Evolutionary conservation across 257 asterid genomes (phyloP).

Genomic region (Coffea eugenioides): DNA sequence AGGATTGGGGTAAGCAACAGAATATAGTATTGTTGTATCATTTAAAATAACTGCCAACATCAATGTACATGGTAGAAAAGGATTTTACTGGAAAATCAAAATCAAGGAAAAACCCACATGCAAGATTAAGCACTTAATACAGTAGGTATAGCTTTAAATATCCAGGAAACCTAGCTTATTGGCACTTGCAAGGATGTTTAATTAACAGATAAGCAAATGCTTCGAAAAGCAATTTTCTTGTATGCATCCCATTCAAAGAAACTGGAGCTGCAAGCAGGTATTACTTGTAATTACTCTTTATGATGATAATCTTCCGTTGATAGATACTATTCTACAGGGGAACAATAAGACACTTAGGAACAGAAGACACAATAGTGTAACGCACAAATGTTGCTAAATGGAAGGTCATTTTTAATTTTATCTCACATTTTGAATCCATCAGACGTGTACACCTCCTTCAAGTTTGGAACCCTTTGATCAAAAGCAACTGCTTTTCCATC

Average conservation of each 20-base stretch:
- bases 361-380: neutral
- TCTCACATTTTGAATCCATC: conserved; percentile 89
- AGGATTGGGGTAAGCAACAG: no score
- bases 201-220: no score
- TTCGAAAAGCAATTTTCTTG: no score
- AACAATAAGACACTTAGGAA: neutral
- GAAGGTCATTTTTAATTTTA: neutral
- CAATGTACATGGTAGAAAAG: no score
- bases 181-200: no score
- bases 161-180: no score
- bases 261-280: neutral
- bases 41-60: no score
- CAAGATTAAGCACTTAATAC: no score
- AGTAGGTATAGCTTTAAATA: no score
- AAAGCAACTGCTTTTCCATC: conserved; percentile 72
- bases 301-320: neutral
- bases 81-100: no score
- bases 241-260: neutral
- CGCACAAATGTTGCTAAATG: neutral
- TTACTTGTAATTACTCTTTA: neutral
- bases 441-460: conserved; percentile 80
- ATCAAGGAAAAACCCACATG: no score
- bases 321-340: neutral
- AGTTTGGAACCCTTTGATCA: conserved; percentile 62
- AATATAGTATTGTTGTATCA: no score